phyloP scores from a whole-genome alignment of 352 stramenopile species.

The Thraustochytrium sp. region DNA sequence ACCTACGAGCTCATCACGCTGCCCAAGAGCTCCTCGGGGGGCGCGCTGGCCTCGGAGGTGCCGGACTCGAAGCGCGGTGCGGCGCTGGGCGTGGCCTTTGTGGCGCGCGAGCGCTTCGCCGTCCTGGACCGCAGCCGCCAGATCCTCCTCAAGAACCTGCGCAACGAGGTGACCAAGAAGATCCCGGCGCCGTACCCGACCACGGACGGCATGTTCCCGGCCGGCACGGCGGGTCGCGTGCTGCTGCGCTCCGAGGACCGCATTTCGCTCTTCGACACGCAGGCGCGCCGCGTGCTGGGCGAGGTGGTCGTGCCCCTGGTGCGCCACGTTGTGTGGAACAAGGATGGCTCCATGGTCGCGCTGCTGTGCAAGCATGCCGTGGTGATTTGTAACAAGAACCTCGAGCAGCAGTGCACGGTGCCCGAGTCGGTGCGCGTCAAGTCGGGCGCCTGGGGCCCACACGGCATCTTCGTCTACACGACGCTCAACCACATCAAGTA shows the following conservation, averaged over 20 bases:
- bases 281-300: constrained; percentile 88
- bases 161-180: constrained; percentile 97
- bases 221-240: constrained; percentile 90
- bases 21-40: constrained; percentile 2
- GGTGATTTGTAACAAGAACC: constrained; percentile 90
- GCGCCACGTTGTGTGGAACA: constrained; percentile 96
- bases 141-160: constrained; percentile 98
- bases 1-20: constrained; percentile 97
- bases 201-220: constrained; percentile 91
- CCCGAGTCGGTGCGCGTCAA: constrained; percentile 94
- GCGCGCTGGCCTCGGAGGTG: constrained; percentile 57
- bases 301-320: constrained; percentile 91
- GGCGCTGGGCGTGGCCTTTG: constrained; percentile 91
- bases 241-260: constrained; percentile 93
- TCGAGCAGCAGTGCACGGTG: constrained; percentile 94
- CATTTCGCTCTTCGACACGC: constrained; percentile 96
- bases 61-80: constrained; percentile 85
- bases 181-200: constrained; percentile 87
- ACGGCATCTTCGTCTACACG: constrained; percentile 96
- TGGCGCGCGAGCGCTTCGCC: constrained; percentile 94
- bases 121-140: constrained; percentile 84
- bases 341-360: constrained; percentile 91
- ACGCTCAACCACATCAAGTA: constrained; percentile 93
- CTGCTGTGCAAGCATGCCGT: constrained; percentile 96
- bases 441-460: constrained; percentile 83